Percentiles rank a stretch among this genome's conserved stretches.
phyloP scores from a whole-genome alignment of 192 early-diverging fungal species.

The Coemansia biformis region DNA sequence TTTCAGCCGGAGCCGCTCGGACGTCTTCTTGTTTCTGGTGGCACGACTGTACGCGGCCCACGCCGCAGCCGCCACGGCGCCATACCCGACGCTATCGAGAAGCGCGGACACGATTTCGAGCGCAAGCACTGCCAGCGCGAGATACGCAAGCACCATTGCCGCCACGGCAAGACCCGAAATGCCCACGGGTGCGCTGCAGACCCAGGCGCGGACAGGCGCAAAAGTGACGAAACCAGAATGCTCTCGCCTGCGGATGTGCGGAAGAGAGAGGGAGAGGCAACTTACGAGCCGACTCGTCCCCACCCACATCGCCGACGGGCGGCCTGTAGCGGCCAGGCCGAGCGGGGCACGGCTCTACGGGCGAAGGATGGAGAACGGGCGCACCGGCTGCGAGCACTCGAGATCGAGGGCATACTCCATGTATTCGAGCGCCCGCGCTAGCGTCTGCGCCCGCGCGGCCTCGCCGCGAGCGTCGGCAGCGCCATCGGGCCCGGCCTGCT shows the following conservation, averaged over 20 bases:
- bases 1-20: slow-evolving; percentile 57
- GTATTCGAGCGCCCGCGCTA: slow-evolving; percentile 36
- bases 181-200: too few relatives aligned
- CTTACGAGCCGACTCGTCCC: too few relatives aligned
- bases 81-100: slow-evolving; percentile 53
- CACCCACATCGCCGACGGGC: too few relatives aligned
- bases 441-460: slow-evolving; percentile 3
- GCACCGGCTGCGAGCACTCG: slow-evolving; percentile 42
- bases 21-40: slow-evolving; percentile 32
- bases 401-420: slow-evolving; percentile 46
- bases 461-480: not conserved
- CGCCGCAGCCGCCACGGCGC: slow-evolving; percentile 38
- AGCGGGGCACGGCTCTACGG: too few relatives aligned
- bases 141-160: slow-evolving; percentile 40
- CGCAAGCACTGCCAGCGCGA: slow-evolving; percentile 55
- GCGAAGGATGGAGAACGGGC: slow-evolving; percentile 30
- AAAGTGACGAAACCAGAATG: too few relatives aligned
- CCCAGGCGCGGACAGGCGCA: too few relatives aligned
- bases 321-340: too few relatives aligned
- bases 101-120: slow-evolving; percentile 60
- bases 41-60: slow-evolving; percentile 36
- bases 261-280: not conserved
- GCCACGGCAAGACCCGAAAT: too few relatives aligned
- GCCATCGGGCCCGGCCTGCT: slow-evolving; percentile 1
- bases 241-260: too few relatives aligned